Base-by-base conservation (phyloP, 768 basidiomycete genomes). In the Russula lepida region DNA sequence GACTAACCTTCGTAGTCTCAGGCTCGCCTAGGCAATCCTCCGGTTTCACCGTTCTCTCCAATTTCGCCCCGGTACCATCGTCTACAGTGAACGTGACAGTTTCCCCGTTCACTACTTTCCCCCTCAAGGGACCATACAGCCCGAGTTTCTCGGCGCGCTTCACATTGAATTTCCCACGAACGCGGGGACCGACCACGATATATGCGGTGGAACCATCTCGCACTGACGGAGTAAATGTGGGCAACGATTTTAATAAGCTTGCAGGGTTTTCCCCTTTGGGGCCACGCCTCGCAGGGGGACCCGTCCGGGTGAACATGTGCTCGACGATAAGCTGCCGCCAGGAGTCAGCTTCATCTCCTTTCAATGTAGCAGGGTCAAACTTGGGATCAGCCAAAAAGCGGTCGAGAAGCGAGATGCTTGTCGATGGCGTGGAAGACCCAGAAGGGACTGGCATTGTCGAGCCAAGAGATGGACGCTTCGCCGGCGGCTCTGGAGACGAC, bases 101-200 rank as follows among this genome's bases (percentile, higher is more conserved):
- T 69, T 86, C 75, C 9, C 94, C 93, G 54, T 71, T 79, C 4
- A 83, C 79, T n/a, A 95, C 73, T 55, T 70, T 73, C 1, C 76
- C 79, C n/a, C 89, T 78, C 11, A 82, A 59, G 6, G 79, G 79
- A 0, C 89, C 88, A 3, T 81, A 80, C 2, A 98, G 73, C 6
- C 86, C 85, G 2, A 93, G 76, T 47, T 75, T 80, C 9, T 76
- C 68, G 0, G 93, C 89, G 64, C 81, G 84, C 63, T 74, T 71
- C 0, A 72, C 84, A 62, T 93, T 80, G 68, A 98, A 95, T 71
- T 89, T 91, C 0, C 84, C 84, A 23, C 80, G 71, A 7, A 75
- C 69, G 13, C 66, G 64, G 0, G 81, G 78, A 0, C 79, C 81
- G 2, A 78, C 69, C 23, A 73, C 64, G 21, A 81, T 67, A 58